Evolutionary conservation across 805 yeast genomes (phyloP).

Genomic region (Saccharomycopsis capsularis): DNA sequence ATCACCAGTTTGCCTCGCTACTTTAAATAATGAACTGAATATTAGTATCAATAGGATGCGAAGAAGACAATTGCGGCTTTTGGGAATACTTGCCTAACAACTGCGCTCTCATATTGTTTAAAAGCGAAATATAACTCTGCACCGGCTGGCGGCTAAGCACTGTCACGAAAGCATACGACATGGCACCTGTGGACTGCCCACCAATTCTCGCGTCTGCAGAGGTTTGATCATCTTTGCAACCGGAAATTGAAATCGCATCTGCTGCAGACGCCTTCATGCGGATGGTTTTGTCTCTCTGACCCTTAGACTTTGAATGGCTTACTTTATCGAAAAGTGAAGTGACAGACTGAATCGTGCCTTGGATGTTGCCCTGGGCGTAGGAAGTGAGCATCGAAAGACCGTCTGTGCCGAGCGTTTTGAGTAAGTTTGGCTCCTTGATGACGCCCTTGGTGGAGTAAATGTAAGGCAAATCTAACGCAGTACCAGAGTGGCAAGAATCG

Average conservation of each 20-base stretch:
- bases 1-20: too few species aligned
- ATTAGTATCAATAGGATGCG: slow-evolving; percentile 72
- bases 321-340: slow-evolving; percentile 39
- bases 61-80: slow-evolving; percentile 74
- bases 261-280: slow-evolving; percentile 64
- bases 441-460: slow-evolving; percentile 79
- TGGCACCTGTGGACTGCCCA: slow-evolving; percentile 73
- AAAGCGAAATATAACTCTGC: slow-evolving; percentile 61
- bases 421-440: slow-evolving; percentile 69
- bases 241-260: slow-evolving; percentile 69
- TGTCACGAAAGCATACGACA: slow-evolving; percentile 70
- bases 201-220: slow-evolving; percentile 74
- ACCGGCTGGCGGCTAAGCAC: slow-evolving; percentile 55
- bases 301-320: slow-evolving; percentile 33
- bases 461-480: slow-evolving; percentile 74
- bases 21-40: slow-evolving; percentile 42
- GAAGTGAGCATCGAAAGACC: slow-evolving; percentile 52
- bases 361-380: slow-evolving; percentile 52
- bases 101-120: slow-evolving; percentile 63
- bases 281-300: slow-evolving; percentile 38
- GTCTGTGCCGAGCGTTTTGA: slow-evolving; percentile 68
- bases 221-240: slow-evolving; percentile 80
- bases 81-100: slow-evolving; percentile 63
- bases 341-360: slow-evolving; percentile 37
- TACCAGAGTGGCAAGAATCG: slow-evolving; percentile 84